Conservation (phyloP, 495 filamentous ascomycete genomes). For the Apiosordaria backusii region DNA sequence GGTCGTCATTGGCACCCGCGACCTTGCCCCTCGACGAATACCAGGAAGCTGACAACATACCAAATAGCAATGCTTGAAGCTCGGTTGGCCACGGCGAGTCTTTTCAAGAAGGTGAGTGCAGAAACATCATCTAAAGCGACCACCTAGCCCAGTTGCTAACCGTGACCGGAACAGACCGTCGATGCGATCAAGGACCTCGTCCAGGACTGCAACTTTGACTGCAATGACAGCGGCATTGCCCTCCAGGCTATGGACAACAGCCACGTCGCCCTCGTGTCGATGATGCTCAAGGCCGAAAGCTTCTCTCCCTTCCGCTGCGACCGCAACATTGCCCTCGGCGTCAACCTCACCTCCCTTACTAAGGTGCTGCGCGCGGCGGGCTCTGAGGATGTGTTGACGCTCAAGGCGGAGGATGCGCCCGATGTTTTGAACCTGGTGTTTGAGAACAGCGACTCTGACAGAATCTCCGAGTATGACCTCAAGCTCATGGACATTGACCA, state of each 20-base stretch:
- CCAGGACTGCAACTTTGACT: slow-evolving; percentile 99
- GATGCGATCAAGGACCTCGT: slow-evolving; percentile 99
- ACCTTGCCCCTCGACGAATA: background rate
- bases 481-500: slow-evolving; percentile 99
- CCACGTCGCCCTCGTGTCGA: slow-evolving; percentile 96
- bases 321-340: slow-evolving; percentile 95
- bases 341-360: slow-evolving; percentile 93
- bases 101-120: slow-evolving; percentile 83
- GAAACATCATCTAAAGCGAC: background rate
- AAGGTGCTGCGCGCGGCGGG: slow-evolving; percentile 95
- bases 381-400: slow-evolving; percentile 89
- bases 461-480: slow-evolving; percentile 96
- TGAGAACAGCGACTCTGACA: slow-evolving; percentile 82
- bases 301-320: slow-evolving; percentile 99
- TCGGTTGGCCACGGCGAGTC: slow-evolving; percentile 86
- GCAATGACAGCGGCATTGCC: slow-evolving; percentile 98
- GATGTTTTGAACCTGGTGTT: slow-evolving; percentile 95
- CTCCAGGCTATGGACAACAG: slow-evolving; percentile 99
- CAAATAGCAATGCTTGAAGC: slow-evolving; percentile 76
- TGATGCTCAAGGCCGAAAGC: slow-evolving; percentile 92
- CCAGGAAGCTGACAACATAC: background rate
- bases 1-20: background rate
- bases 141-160: background rate
- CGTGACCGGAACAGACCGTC: slow-evolving; percentile 82
- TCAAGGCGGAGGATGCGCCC: slow-evolving; percentile 96